Conservation (phyloP, 805 yeast genomes). For the Vanderwaltozyma verrucispora region DNA sequence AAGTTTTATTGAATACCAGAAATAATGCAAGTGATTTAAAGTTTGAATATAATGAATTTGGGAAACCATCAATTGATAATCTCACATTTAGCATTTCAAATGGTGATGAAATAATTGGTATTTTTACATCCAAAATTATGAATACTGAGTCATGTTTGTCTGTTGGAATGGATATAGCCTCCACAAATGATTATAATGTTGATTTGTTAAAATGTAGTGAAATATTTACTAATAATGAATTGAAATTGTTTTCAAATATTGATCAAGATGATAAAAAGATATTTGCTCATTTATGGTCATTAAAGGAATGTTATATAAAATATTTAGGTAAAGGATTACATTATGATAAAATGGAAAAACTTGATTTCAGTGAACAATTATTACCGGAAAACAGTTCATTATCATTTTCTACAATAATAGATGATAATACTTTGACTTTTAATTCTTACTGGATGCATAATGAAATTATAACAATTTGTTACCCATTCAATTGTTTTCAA, state of each 20-base stretch:
- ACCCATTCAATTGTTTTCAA: too few relatives aligned
- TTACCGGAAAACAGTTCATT: neutral
- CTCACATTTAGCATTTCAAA: constrained; percentile 46
- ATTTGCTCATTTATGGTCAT: constrained; percentile 62
- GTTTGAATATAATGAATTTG: constrained; percentile 32
- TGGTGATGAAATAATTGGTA: constrained; percentile 40
- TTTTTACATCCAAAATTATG: constrained; percentile 30
- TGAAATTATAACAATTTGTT: neutral
- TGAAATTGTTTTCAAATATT: constrained; percentile 3
- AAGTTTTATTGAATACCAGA: constrained; percentile 6
- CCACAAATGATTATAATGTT: constrained; percentile 17
- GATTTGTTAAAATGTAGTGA: constrained; percentile 31
- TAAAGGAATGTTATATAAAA: constrained; percentile 70
- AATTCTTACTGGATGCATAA: neutral
- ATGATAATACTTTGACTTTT: neutral
- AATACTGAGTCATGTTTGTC: constrained; percentile 6
- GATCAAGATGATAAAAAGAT: constrained; percentile 15
- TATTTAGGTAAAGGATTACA: constrained; percentile 52
- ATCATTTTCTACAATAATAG: neutral
- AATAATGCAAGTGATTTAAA: neutral
- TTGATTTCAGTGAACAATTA: too few relatives aligned
- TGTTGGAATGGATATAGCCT: constrained; percentile 42
- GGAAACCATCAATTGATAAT: constrained; percentile 43
- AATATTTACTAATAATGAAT: constrained; percentile 34
- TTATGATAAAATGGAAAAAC: constrained; percentile 12